Percentiles rank a stretch among this genome's conserved stretches.
Conservation (phyloP, 495 filamentous ascomycete species). For the Xylaria venustula region DNA sequence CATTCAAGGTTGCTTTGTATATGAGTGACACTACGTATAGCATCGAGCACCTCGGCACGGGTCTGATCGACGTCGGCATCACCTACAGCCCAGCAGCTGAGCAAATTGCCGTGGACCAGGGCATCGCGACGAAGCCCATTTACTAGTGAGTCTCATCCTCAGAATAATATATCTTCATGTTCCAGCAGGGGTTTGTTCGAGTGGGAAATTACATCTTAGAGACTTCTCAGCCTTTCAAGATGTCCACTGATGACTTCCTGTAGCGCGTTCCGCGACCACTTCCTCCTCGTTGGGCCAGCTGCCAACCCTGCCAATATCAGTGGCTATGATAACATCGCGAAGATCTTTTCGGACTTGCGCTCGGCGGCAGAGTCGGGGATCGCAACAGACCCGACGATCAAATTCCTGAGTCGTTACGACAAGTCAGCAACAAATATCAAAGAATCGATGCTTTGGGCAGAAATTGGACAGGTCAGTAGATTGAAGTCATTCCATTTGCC, state of each 20-base stretch:
- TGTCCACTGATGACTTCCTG: background rate
- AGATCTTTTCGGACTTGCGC: slow-evolving; percentile 33
- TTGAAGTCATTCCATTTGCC: background rate
- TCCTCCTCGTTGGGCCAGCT: slow-evolving; percentile 35
- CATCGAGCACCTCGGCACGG: slow-evolving; percentile 38
- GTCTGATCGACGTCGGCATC: slow-evolving; percentile 39
- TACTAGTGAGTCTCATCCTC: slow-evolving; percentile 24
- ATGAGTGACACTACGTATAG: slow-evolving; percentile 41
- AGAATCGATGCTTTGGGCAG: slow-evolving; percentile 43
- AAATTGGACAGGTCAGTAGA: slow-evolving; percentile 38
- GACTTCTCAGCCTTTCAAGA: no score
- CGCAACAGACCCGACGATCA: slow-evolving; percentile 23
- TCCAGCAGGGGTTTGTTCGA: no score
- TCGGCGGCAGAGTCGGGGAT: slow-evolving; percentile 21
- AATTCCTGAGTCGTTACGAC: slow-evolving; percentile 41
- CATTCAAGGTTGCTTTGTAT: slow-evolving; percentile 41
- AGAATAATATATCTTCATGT: no score
- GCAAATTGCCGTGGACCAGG: slow-evolving; percentile 33
- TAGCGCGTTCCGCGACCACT: slow-evolving; percentile 38
- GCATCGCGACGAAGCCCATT: slow-evolving; percentile 26
- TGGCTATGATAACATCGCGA: slow-evolving; percentile 20
- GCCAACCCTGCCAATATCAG: slow-evolving; percentile 32
- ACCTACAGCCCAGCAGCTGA: slow-evolving; percentile 44
- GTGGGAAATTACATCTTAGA: no score
- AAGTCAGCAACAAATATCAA: slow-evolving; percentile 50